Conservation (phyloP, 2,329 filamentous ascomycete genomes). For the Verticillium zaregamsianum region DNA sequence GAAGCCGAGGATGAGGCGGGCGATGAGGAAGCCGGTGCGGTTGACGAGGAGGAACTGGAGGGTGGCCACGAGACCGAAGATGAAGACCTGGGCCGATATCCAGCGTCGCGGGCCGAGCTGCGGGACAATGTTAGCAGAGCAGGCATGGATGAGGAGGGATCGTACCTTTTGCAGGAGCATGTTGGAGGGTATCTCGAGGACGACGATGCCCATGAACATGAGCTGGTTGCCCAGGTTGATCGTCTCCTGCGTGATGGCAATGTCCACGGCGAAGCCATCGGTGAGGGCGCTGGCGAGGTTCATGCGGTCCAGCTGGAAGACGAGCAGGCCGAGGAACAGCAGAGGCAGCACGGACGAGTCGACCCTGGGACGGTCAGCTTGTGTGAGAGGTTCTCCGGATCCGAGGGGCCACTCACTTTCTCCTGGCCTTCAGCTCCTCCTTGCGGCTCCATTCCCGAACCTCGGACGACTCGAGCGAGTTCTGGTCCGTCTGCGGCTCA, state of each 20-base stretch:
- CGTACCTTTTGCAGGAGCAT: conserved; percentile 31
- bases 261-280: conserved; percentile 38
- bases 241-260: conserved; percentile 37
- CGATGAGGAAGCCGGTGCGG: conserved; percentile 38
- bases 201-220: conserved; percentile 46
- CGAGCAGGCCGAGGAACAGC: conserved; percentile 43
- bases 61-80: conserved; percentile 42
- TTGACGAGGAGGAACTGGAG: conserved; percentile 38
- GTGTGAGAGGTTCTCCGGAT: neutral
- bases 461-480: conserved; percentile 2
- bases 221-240: conserved; percentile 50
- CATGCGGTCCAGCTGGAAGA: conserved; percentile 49
- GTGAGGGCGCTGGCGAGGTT: conserved; percentile 48
- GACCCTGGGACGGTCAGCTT: conserved; percentile 25
- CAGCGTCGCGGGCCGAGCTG: conserved; percentile 41
- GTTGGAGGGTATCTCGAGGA: conserved; percentile 50
- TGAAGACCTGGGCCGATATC: conserved; percentile 43
- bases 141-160: neutral
- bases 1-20: conserved; percentile 39
- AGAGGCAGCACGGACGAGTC: conserved; percentile 43
- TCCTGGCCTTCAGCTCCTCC: conserved; percentile 13
- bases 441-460: conserved; percentile 10
- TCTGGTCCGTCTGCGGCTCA: conserved; percentile 10
- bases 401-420: conserved; percentile 9
- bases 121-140: neutral